phyloP scores from a whole-genome alignment of 176 grass and related monocot genomes.

The Carex cristatella region DNA sequence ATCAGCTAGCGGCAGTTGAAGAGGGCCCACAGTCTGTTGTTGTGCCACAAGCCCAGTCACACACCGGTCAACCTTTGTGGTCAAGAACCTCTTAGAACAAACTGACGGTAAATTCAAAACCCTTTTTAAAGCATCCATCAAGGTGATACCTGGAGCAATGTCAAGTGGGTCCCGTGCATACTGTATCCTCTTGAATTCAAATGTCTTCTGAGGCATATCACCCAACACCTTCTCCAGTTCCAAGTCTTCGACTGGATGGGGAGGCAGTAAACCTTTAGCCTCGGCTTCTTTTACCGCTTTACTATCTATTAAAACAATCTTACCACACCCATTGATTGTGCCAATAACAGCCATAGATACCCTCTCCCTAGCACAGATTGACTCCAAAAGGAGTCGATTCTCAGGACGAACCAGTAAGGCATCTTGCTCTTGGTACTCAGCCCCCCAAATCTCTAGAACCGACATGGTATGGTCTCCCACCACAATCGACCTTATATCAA shows the following conservation, averaged over 20 bases:
- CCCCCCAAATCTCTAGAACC: slow-evolving; percentile 85
- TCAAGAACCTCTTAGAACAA: slow-evolving; percentile 91
- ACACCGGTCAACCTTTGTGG: slow-evolving; percentile 89
- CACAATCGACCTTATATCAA: slow-evolving; percentile 74
- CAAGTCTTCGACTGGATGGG: slow-evolving; percentile 62
- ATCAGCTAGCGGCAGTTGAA: slow-evolving; percentile 81
- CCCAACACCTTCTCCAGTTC: slow-evolving; percentile 90
- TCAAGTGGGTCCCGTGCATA: slow-evolving; percentile 50
- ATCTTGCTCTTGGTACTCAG: slow-evolving; percentile 88
- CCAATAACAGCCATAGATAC: slow-evolving; percentile 89
- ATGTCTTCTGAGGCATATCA: slow-evolving; percentile 91
- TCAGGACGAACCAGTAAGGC: slow-evolving; percentile 64
- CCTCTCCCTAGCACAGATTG: slow-evolving; percentile 69
- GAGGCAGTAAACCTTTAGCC: slow-evolving; percentile 39
- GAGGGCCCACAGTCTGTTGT: slow-evolving; percentile 78
- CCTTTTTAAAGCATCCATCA: slow-evolving; percentile 70
- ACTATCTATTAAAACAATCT: slow-evolving; percentile 78
- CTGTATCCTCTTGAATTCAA: slow-evolving; percentile 53
- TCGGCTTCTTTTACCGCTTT: slow-evolving; percentile 51
- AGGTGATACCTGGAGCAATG: slow-evolving; percentile 55
- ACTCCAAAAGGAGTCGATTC: slow-evolving; percentile 46
- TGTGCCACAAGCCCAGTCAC: slow-evolving; percentile 88
- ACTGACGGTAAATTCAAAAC: slow-evolving; percentile 69
- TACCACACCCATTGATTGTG: slow-evolving; percentile 67
- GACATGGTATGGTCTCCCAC: slow-evolving; percentile 90